Base-by-base conservation (phyloP, 192 early-diverging fungal species). In the Endogone sp. region DNA sequence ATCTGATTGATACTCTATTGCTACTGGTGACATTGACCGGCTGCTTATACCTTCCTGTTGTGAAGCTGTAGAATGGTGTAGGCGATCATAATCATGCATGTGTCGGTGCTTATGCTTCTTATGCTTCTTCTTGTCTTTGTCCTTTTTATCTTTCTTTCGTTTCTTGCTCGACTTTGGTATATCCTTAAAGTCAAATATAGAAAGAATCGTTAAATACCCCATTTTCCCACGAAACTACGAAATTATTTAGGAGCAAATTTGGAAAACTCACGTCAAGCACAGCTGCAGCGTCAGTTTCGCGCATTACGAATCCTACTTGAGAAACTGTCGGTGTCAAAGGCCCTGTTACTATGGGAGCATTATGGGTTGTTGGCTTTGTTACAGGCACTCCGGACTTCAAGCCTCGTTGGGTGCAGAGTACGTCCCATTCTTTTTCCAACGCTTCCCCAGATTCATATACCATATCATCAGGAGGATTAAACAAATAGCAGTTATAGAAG, bases 401-500 rank as follows among this genome's bases (percentile, higher is more conserved):
- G 37, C 37, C 37, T 6, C 37, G 37, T 1, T 49, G 37, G 37
- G 37, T 49, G 37, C 37, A 49, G 9, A 49, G 37, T 0, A 16
- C 37, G 9, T 11, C 16, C 37, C 37, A 65, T 13, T 67, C 60
- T 0, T 24, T 23, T 26, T 82, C 64, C 9, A 84, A 49, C 0
- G 68, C 63, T 31, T 62, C 25, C 2, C 67, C 81, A 29, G 78
- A 76, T 13, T 67, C 23, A 59, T 81, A 56, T 10, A 84, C 80
- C 26, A 70, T 76, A 0, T 79, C 71, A 9, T 70, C 78, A 0
- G 77, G 66, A 22, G 69, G 57, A 31, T 85, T 85, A 59, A 84
- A 84, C 63, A 83, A 60, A 11, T 78, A 79, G 67, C 81, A 86
- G 73, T 84, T 85, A 24, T 24, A 10, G 20, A 84, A 66, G 0